Evolutionary conservation across 2,329 filamentous ascomycete genomes (phyloP).

Genomic region (Epicoccum sorghinum): DNA sequence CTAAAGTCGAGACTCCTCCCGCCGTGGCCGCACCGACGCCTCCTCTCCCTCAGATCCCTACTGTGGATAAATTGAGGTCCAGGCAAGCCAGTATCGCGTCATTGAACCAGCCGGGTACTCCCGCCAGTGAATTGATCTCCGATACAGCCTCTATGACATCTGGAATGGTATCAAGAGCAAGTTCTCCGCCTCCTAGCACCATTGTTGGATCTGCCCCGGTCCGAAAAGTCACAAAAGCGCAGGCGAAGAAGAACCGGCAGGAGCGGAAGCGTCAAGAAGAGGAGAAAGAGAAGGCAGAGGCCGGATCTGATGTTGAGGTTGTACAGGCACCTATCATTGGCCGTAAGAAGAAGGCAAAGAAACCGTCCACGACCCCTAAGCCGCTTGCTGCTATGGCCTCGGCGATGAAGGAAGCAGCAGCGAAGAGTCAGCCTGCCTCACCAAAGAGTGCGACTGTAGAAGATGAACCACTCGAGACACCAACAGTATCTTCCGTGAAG

Average conservation of each 20-base stretch:
- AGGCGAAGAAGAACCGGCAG: constrained; percentile 77
- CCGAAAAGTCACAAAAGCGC: constrained; percentile 75
- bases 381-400: constrained; percentile 23
- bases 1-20: constrained; percentile 64
- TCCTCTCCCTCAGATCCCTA: constrained; percentile 40
- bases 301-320: constrained; percentile 59
- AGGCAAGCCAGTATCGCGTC: constrained; percentile 63
- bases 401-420: constrained; percentile 16
- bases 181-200: constrained; percentile 67
- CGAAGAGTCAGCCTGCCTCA: constrained; percentile 38
- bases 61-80: constrained; percentile 52
- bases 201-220: constrained; percentile 73
- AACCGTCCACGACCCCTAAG: constrained; percentile 50
- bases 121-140: constrained; percentile 75
- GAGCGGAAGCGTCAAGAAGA: constrained; percentile 64
- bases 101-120: constrained; percentile 71
- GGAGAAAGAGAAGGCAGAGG: constrained; percentile 47
- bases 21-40: constrained; percentile 45
- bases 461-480: constrained; percentile 31
- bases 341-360: constrained; percentile 86
- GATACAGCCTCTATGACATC: constrained; percentile 78
- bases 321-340: constrained; percentile 74
- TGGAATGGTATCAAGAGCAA: constrained; percentile 72
- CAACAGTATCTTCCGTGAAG: constrained; percentile 24
- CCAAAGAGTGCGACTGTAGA: constrained; percentile 38